phyloP scores from a whole-genome alignment of 768 basidiomycete genomes.

The Leccinum ochraceum region DNA sequence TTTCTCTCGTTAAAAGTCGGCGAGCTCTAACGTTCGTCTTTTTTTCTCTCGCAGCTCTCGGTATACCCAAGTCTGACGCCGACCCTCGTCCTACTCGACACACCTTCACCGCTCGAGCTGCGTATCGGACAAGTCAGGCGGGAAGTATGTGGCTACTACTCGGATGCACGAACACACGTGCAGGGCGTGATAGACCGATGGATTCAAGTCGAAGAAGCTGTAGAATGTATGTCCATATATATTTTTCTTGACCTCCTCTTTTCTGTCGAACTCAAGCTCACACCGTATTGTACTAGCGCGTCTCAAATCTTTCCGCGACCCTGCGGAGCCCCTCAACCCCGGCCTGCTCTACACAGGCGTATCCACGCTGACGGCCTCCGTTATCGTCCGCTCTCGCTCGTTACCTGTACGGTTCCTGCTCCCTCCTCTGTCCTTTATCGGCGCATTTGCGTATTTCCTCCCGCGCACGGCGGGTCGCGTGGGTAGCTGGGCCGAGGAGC shows the following conservation, averaged over 20 bases:
- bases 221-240: conserved; percentile 68
- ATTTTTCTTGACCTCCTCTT: not conserved
- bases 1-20: not conserved
- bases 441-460: conserved; percentile 81
- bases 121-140: conserved; percentile 73
- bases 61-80: conserved; percentile 72
- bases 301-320: conserved; percentile 78
- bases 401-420: conserved; percentile 69
- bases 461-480: conserved; percentile 79
- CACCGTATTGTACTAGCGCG: conserved; percentile 50
- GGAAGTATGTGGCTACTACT: conserved; percentile 54
- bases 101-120: conserved; percentile 70
- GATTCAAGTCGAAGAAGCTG: conserved; percentile 82
- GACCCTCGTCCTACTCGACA: conserved; percentile 72
- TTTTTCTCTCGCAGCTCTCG: conserved; percentile 56
- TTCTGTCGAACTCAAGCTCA: not conserved
- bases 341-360: conserved; percentile 91
- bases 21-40: not conserved
- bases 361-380: conserved; percentile 84
- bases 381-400: conserved; percentile 77
- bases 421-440: conserved; percentile 71
- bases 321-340: conserved; percentile 82
- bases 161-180: conserved; percentile 61
- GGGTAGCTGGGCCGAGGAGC: conserved; percentile 56
- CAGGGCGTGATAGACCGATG: conserved; percentile 76